Base-by-base conservation (phyloP, 352 stramenopile species). In the Saprolegnia diclina region DNA sequence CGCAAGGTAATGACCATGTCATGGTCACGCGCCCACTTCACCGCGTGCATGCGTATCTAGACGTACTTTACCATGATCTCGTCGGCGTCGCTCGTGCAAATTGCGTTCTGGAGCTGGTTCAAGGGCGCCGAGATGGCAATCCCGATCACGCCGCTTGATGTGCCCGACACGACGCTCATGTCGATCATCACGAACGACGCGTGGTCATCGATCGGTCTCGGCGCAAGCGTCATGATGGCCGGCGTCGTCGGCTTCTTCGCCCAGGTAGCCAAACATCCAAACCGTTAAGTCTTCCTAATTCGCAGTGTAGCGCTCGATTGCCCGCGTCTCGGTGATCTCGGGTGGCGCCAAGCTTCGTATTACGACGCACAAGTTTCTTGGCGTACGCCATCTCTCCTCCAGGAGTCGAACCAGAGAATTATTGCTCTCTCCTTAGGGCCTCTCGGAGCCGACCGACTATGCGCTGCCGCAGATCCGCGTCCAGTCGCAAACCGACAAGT, bases 361-460 rank as follows among this genome's bases (percentile, higher is more conserved):
- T 71, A 92, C 84, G 26, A 92, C 84, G 32, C 86, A 94, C 77
- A 94, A 92, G 74, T 94, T 92, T 74, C 90, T 94, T 67, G 86
- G 86, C 50, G 86, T 94, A 79, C 37, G 78, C 64, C 16, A 0
- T 40, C 32, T n/a, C 48, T n/a, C 1, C 5, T 0, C 14, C 3
- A 35, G 5, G 29, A 35, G 21, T 19, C 21, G 18, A 52, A 19
- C 45, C 18, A 54, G n/a, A 29, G 2, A 54, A 54, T 54, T 29
- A 5, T 35, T 54, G 1, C 21, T 45, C 9, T 64, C 5, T 48
- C 11, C 69, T 13, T 56, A 94, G 85, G 77, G 90, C 70, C 68
- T 90, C 5, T 78, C 76, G 44, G 70, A 76, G 29, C 81, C 84
- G 3, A 81, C 88, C 53, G 86, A 94, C 44, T 81, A 91, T 32